Evolutionary conservation across 2,329 filamentous ascomycete species (phyloP).

Genomic region (Aquanectria penicillioides): DNA sequence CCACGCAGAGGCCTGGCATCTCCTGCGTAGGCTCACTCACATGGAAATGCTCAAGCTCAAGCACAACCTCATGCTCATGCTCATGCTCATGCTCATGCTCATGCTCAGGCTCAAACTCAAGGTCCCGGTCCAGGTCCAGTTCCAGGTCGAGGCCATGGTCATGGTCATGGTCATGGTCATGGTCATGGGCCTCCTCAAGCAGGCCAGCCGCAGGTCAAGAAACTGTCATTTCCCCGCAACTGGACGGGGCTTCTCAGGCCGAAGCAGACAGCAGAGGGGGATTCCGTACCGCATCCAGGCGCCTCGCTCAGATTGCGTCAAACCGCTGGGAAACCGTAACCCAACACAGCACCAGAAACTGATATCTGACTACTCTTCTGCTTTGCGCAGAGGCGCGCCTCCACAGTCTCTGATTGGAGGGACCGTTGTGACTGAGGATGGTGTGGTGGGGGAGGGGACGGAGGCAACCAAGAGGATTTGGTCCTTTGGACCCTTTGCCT

Average conservation of each 20-base stretch:
- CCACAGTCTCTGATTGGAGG: conserved; percentile 27
- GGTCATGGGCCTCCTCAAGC: not conserved
- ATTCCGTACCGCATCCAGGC: not conserved
- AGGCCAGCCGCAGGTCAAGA: conserved; percentile 16
- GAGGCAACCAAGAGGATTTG: not conserved
- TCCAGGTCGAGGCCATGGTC: too few relatives aligned
- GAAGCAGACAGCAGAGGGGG: not conserved
- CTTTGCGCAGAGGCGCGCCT: conserved; percentile 12
- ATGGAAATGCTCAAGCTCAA: too few relatives aligned
- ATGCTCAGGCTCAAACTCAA: too few relatives aligned
- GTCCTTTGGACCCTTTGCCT: not conserved
- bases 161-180: too few relatives aligned
- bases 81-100: too few relatives aligned
- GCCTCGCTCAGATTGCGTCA: conserved; percentile 22
- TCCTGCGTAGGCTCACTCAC: too few relatives aligned
- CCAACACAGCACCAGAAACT: conserved; percentile 33
- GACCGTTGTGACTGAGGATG: not conserved
- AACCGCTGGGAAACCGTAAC: conserved; percentile 24
- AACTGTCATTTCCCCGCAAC: conserved; percentile 34
- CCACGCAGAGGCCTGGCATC: too few relatives aligned
- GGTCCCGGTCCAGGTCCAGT: too few relatives aligned
- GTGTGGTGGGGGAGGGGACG: conserved; percentile 25
- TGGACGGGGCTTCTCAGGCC: conserved; percentile 11
- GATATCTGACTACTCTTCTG: conserved; percentile 37
- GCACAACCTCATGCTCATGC: too few relatives aligned